Conservation (phyloP, 371 early-diverging fungal genomes). For the Mucor lusitanicus region DNA sequence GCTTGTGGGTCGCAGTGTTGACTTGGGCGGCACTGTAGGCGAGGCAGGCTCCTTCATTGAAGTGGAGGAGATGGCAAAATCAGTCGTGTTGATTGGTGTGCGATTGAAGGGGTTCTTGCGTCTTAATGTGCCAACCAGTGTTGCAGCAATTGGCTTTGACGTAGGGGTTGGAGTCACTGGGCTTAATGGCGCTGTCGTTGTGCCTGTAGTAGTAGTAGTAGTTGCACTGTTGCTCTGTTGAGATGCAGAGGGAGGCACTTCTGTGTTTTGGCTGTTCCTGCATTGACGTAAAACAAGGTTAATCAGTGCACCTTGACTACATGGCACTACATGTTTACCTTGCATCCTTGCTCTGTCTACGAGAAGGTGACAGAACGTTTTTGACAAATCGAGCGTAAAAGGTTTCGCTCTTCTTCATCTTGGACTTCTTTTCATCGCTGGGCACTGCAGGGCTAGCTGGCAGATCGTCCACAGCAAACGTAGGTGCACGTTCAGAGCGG, state of each 20-base stretch:
- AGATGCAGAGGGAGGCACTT: constrained; percentile 2
- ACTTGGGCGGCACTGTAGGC: constrained; percentile 28
- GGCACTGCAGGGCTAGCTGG: constrained; percentile 22
- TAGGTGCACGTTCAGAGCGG: constrained; percentile 17
- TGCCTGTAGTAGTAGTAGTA: background rate
- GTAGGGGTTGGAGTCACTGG: constrained; percentile 8
- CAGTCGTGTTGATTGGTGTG: constrained; percentile 19
- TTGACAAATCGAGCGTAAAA: constrained; percentile 44
- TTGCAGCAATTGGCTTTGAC: constrained; percentile 6
- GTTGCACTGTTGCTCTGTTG: background rate
- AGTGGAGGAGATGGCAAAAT: constrained; percentile 15
- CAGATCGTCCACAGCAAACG: constrained; percentile 7
- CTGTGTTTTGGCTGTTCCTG: constrained; percentile 5
- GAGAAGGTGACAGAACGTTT: constrained; percentile 24
- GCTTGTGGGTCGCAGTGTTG: constrained; percentile 27
- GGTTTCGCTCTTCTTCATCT: constrained; percentile 46
- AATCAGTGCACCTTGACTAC: background rate
- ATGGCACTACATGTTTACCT: background rate
- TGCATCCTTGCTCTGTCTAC: constrained; percentile 28
- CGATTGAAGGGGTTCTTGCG: constrained; percentile 44
- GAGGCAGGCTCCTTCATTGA: constrained; percentile 13
- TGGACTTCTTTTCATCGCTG: constrained; percentile 4
- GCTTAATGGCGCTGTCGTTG: constrained; percentile 2
- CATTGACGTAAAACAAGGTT: background rate
- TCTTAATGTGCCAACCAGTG: constrained; percentile 38